Evolutionary conservation across 2,329 filamentous ascomycete genomes (phyloP).

Genomic region (Sarocladium oryzae): DNA sequence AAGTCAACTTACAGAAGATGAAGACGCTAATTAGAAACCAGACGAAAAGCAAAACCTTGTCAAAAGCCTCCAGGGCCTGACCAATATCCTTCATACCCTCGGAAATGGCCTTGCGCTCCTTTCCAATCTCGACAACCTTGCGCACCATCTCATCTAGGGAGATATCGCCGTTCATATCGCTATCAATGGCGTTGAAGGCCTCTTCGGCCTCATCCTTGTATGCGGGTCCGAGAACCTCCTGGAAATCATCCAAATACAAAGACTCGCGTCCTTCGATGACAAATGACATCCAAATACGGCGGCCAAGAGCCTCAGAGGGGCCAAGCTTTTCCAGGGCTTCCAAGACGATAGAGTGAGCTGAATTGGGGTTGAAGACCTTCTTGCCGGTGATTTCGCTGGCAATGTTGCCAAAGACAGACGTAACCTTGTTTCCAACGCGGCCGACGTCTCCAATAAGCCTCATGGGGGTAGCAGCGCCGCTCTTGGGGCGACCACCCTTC

Average conservation of each 20-base stretch:
- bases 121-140: conserved; percentile 75
- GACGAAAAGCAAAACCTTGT: conserved; percentile 75
- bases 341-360: conserved; percentile 82
- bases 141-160: conserved; percentile 92
- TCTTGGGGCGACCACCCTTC: conserved; percentile 34
- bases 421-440: conserved; percentile 86
- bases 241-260: conserved; percentile 72
- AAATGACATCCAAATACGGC: conserved; percentile 96
- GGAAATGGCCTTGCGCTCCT: conserved; percentile 79
- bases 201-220: conserved; percentile 77
- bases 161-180: conserved; percentile 88
- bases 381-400: conserved; percentile 94
- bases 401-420: conserved; percentile 82
- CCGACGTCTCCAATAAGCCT: conserved; percentile 71
- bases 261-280: conserved; percentile 82
- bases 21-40: conserved; percentile 76
- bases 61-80: conserved; percentile 85
- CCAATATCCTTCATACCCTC: conserved; percentile 97
- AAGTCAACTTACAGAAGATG: conserved; percentile 59
- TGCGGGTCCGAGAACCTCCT: conserved; percentile 75
- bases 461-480: conserved; percentile 68
- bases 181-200: conserved; percentile 73
- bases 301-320: conserved; percentile 87
- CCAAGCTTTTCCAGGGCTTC: conserved; percentile 79
- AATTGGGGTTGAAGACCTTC: conserved; percentile 88